Evolutionary conservation across 2,329 filamentous ascomycete species (phyloP).

Genomic region (Biscogniauxia mediterranea): DNA sequence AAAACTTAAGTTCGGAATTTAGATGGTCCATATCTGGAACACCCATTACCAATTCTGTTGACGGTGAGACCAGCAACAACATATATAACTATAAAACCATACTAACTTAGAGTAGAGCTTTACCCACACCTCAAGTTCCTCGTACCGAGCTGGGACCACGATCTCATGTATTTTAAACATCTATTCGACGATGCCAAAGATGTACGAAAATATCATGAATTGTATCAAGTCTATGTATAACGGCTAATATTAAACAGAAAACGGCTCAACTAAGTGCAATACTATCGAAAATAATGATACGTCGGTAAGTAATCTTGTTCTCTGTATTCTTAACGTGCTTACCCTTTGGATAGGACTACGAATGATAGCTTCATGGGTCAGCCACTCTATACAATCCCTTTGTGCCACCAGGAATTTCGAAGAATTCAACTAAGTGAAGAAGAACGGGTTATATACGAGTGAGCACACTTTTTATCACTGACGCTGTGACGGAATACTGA

Average conservation of each 20-base stretch:
- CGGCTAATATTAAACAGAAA: background rate
- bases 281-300: background rate
- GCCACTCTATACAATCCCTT: slow-evolving; percentile 10
- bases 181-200: slow-evolving; percentile 2
- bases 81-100: background rate
- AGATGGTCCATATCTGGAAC: slow-evolving; percentile 15
- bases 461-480: background rate
- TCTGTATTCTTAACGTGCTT: background rate
- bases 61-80: slow-evolving; percentile 1
- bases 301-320: background rate
- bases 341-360: slow-evolving; percentile 6
- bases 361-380: slow-evolving; percentile 8
- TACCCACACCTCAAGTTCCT: slow-evolving; percentile 13
- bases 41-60: slow-evolving; percentile 9
- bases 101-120: slow-evolving; percentile 9
- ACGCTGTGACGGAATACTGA: background rate
- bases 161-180: background rate
- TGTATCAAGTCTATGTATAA: background rate
- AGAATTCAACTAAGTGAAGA: slow-evolving; percentile 6
- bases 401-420: background rate
- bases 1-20: background rate
- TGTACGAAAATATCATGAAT: background rate
- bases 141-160: background rate
- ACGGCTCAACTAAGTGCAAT: background rate
- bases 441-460: slow-evolving; percentile 15